Evolutionary conservation across 768 basidiomycete genomes (phyloP), one percentile per base, ranked within the genome.

Genomic region (Thelephora aurantiotincta): DNA sequence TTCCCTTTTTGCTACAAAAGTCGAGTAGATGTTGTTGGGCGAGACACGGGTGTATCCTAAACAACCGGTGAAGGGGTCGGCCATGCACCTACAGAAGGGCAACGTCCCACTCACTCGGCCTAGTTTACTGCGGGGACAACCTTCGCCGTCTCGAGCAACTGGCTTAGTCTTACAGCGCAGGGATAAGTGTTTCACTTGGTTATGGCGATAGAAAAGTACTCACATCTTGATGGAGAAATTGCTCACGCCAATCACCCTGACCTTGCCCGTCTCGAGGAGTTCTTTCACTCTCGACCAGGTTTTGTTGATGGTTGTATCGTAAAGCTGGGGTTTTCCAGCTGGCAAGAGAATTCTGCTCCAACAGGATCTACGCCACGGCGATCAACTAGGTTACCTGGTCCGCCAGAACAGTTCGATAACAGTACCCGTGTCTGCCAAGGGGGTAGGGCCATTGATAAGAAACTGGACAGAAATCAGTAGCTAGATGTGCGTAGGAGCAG

Each of bases 141-240:
- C 34, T 60, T 58, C 0, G 62, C 58, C 0, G 54, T 56, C 45
- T 57, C 52, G 6, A 64, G 38, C 2, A 67, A 52, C 41, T 55
- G 49, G 43, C 59, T 57, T 5, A 63, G 52, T 43, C 60, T n/a
- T 60, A 38, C 14, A 38, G 16, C 20, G 44, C 13, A 12, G 35
- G 6, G 43, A 23, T 37, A 12, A 14, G 23, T 45, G 30, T 19
- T 33, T 4, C 34, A 36, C 5, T 19, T 1, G n/a, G 18, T n/a
- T 44, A 33, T 26, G n/a, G 48, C 12, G 16, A 36, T 16, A 30
- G 43, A 14, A n/a, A 12, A 33, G 46, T 12, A 58, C 68, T n/a
- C 47, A 75, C 73, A 66, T 76, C 53, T 76, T 74, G 49, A 75
- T 61, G n/a, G n/a, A n/a, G n/a, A n/a, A n/a, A n/a, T n/a, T n/a